Base-by-base conservation (phyloP, 2,329 filamentous ascomycete species). In the Paracoccidioides lutzii region DNA sequence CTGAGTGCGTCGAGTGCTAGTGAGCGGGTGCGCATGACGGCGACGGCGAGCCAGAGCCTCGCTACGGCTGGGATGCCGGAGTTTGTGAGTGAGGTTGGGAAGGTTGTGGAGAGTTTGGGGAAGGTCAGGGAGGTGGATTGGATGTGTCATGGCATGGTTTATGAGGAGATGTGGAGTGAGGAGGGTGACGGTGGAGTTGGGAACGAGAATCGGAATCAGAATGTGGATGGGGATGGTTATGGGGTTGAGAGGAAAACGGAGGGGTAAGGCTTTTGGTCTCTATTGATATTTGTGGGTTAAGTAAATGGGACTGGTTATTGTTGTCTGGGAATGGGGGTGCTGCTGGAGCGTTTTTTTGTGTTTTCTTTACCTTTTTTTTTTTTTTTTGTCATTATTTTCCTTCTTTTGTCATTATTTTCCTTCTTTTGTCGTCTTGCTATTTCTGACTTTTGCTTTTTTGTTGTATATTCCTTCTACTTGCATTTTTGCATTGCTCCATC, bases 1-100 rank as follows among this genome's bases (percentile, higher is more conserved):
- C 72, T 84, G 0, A 77, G 75, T 43, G 81, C 81, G n/a, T 75
- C 73, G n/a, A 82, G 78, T 59, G 78, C 78, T 2, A 77, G 77
- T 14, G 82, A 85, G 62, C 70, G 79, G 15, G 78, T 83, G 12
- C 73, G 78, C 10, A 76, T 76, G 8, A 80, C 79, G 0, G 80
- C 75, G 37, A 78, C 76, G 0, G 81, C 82, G 6, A 79, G 75
- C 10, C 80, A 83, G 58, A 76, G 76, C 7, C 70, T 85, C 44
- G 80, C 81, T 5, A 75, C 75, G 1, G 79, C 77, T 12, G 82
- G 82, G 3, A 76, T 85, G 67, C 77, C 80, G 0, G 82, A 85
- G 61, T 83, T 84, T 62, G 76, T 81, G 8, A 73, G 67, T 30
- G 78, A 81, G 57, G 79, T 84, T 22, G 77, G 78, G 1, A 76